Base-by-base conservation (phyloP, 1,284 basidiomycete species). In the Hemileia vastatrix region DNA sequence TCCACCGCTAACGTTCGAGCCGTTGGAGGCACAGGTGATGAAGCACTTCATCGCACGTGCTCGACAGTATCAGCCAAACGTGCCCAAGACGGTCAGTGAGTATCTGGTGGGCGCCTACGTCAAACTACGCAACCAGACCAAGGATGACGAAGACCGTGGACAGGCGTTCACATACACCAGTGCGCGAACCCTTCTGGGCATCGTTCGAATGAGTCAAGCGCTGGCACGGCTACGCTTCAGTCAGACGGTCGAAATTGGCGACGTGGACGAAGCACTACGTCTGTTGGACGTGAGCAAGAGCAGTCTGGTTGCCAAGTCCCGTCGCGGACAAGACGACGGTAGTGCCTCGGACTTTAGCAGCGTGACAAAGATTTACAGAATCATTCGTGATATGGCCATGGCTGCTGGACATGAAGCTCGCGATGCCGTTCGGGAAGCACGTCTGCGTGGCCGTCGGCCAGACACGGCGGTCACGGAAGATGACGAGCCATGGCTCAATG, bases 91-190 rank as follows among this genome's bases (percentile, higher is more conserved):
- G 51, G 90, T 98, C 56, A 93, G 91, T 3, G 87, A 84, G 73
- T 96, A 97, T 76, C 84, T 98, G 56, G 93, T 98, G 24, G 88
- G 90, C 67, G 88, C 90, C 0, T 98, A 98, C 72, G 95, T 98
- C 50, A 86, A 89, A 63, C 83, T 99, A 65, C 88, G 94, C 63
- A 91, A 92, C 75, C 82, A 87, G 67, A 88, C 88, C 63, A 92
- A 95, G 76, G 88, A 93, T 67, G 90, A 95, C 69, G 87, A 90
- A 67, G 84, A 88, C 67, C n/a, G n/a, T n/a, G 89, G 90, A 73
- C 90, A 88, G 77, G 84, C 86, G n/a, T 88, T 92, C 75, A 85
- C 87, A 0, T 96, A 98, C 78, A 94, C 93, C 6, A 96, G 92
- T 18, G 89, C 93, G 0, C 86, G 95, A 74, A 97, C 95, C 2